Conservation (phyloP, 371 early-diverging fungal genomes). For the Mortierella sp. region DNA sequence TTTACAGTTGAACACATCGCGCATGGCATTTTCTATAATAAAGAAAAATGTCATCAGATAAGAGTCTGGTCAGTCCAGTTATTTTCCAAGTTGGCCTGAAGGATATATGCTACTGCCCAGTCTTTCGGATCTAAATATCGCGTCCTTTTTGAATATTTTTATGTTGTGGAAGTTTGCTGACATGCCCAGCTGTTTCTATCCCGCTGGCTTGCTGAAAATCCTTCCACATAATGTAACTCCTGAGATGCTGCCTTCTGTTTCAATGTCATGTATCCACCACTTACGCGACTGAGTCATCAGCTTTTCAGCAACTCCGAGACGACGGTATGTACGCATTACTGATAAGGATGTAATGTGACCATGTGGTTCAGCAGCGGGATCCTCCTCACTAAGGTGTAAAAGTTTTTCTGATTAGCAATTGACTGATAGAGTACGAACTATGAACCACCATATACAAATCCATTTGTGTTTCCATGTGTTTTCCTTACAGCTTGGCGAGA, state of each 20-base stretch:
- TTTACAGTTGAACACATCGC: conserved; percentile 87
- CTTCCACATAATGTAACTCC: conserved; percentile 1
- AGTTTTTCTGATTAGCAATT: neutral
- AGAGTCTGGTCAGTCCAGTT: neutral
- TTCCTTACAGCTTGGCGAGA: conserved; percentile 92
- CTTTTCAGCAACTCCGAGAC: conserved; percentile 96
- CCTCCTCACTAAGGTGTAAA: conserved; percentile 81
- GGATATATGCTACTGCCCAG: neutral
- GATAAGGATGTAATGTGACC: conserved; percentile 98
- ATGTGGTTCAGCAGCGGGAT: conserved; percentile 79
- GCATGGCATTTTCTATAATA: conserved; percentile 84
- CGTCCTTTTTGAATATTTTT: neutral
- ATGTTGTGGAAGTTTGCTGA: conserved; percentile 24
- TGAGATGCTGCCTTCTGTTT: neutral
- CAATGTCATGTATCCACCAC: conserved; percentile 26
- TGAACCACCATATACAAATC: neutral
- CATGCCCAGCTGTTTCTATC: conserved; percentile 25
- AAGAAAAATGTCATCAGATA: neutral
- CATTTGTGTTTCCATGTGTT: neutral
- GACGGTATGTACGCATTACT: conserved; percentile 95
- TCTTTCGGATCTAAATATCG: neutral
- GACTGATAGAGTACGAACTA: neutral
- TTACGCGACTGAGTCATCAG: conserved; percentile 93
- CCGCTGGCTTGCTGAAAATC: conserved; percentile 27
- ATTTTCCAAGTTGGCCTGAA: neutral